Evolutionary conservation across 2,329 filamentous ascomycete species (phyloP), one percentile per base, ranked within the genome.

Genomic region (Ascochyta viciae-villosae): DNA sequence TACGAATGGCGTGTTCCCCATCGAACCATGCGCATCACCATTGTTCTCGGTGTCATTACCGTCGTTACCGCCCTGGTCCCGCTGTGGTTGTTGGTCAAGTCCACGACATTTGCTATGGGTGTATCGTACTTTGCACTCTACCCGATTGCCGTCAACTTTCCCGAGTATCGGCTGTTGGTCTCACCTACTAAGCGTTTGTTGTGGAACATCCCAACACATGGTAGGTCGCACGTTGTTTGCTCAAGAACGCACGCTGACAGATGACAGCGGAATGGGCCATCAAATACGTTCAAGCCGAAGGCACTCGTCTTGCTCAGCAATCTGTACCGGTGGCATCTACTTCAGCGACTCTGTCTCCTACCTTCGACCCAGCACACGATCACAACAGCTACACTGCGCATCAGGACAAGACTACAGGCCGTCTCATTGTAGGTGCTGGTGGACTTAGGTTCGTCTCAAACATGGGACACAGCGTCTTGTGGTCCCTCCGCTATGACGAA

Each of bases 151-250:
- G 67, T 61, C 15, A 66, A 70, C 4, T 70, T 73, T 35, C 74
- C 74, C 1, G 62, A 71, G 23, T 77, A 77, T 47, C 64, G 74
- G 6, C 68, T 77, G 0, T 57, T 77, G 3, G 69, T 73, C 1
- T 76, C 74, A 10, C 72, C 71, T 2, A 54, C 66, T 3, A 76
- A 74, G 47, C 74, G 70, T 34, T 23, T 69, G 3, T 57, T 77
- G 6, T 77, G 75, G 72, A 68, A 76, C 39, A 71, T 77, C 0
- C 74, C 74, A 2, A 77, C 72, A 1, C 71, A 77, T 31, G 67
- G 62, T 64, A 42, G 47, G 57, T 50, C 12, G 3, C 13, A 10
- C 10, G 9, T 35, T 16, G 38, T 22, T 19, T 15, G 15, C 9
- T 34, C 16, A 9, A 37, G 22, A 22, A 2, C 8, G 2, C 12